phyloP scores from a whole-genome alignment of 805 yeast species.

The Saturnispora galanensis region DNA sequence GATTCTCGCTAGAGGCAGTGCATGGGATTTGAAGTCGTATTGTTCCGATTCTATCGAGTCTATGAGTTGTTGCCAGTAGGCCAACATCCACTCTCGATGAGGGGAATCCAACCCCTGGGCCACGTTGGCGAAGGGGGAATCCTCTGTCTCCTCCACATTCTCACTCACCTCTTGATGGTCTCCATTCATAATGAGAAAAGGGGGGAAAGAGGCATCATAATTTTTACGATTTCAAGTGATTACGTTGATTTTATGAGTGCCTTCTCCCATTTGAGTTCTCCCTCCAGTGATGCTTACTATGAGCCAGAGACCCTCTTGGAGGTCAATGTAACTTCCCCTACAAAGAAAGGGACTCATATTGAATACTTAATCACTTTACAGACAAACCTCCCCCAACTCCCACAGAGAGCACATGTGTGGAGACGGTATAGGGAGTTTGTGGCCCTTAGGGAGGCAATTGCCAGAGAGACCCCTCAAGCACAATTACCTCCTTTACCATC shows the following conservation, averaged over 20 bases:
- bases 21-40: slow-evolving; percentile 90
- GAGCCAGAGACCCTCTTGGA: slow-evolving; percentile 93
- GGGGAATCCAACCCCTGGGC: slow-evolving; percentile 85
- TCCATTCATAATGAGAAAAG: background rate
- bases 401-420: slow-evolving; percentile 50
- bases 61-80: slow-evolving; percentile 95
- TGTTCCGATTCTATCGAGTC: slow-evolving; percentile 80
- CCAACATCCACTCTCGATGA: slow-evolving; percentile 82
- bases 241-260: background rate
- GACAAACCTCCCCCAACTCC: slow-evolving; percentile 86
- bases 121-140: slow-evolving; percentile 51
- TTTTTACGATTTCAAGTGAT: too few species aligned
- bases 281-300: slow-evolving; percentile 44
- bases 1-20: slow-evolving; percentile 89
- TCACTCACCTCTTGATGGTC: background rate
- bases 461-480: slow-evolving; percentile 69
- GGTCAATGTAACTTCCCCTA: slow-evolving; percentile 76
- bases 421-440: slow-evolving; percentile 90
- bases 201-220: background rate
- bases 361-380: slow-evolving; percentile 87
- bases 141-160: slow-evolving; percentile 12
- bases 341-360: slow-evolving; percentile 41
- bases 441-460: slow-evolving; percentile 60
- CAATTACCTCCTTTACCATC: slow-evolving; percentile 85
- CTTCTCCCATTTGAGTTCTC: background rate